Evolutionary conservation across 768 basidiomycete species (phyloP), one percentile per base, ranked within the genome.

Genomic region (Cystofilobasidium capitatum): DNA sequence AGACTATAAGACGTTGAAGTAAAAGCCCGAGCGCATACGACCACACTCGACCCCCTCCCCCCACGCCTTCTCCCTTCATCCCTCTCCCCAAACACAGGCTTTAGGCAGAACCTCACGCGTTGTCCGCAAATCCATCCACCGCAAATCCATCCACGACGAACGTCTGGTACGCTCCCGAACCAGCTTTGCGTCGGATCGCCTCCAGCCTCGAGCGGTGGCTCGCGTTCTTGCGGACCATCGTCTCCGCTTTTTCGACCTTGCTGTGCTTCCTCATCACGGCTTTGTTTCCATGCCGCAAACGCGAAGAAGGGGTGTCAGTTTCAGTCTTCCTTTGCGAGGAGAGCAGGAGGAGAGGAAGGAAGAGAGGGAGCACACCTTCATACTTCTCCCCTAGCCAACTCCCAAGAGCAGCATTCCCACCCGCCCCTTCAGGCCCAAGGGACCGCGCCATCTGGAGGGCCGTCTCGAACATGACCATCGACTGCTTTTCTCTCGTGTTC

Each of bases 331-430:
- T 22, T 22, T 22, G 12, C 42, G 12, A 12, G 31, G 12, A 57
- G 33, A 57, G 26, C 8, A 14, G 26, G 10, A 51, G 26, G 26
- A 51, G 26, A 24, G n/a, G 22, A 24, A 16, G 44, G n/a, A 51
- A 40, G 58, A 59, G 20, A 31, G 44, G 10, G 2, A 2, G 61
- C 62, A 47, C 24, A 69, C 68, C 29, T 26, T 69, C 63, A 24
- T 64, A 69, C 40, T 69, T 69, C 33, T 69, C 57, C 9, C 62
- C 62, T 44, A 69, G 26, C 68, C 68, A 69, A 10, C 58, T 35
- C 2, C 62, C 68, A 12, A 69, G 51, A 20, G 62, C 62, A 13
- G 68, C 68, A 29, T 69, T 42, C 14, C 68, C 68, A 14, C 62
- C 57, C 3, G 62, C 29, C 3, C 68, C 68, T 3, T 69, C 68